A percentile compares a stretch with the other conserved stretches of the same genome.
These are phyloP conservation scores for Neurospora cerealis DNA, from an alignment of 495 filamentous ascomycete species.

Conservation along the genomic window DNA sequence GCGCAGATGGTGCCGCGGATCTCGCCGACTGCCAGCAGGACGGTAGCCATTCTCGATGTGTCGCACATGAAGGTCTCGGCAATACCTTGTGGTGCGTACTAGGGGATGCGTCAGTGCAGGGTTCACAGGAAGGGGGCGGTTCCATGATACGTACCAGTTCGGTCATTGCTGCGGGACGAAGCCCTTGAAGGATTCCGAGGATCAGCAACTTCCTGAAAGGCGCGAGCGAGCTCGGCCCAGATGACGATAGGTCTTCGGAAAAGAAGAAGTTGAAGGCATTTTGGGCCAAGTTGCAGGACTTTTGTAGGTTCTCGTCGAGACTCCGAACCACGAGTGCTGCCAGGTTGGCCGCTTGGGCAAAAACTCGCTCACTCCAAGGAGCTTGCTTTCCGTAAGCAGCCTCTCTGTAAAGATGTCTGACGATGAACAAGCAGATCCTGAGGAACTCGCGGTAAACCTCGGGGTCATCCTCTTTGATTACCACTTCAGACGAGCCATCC, in stretches of 20 bases:
- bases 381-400: constrained; percentile 3
- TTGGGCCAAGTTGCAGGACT: constrained; percentile 14
- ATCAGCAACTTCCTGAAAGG: constrained; percentile 17
- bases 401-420: constrained; percentile 13
- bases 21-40: constrained; percentile 5
- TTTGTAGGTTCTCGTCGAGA: constrained; percentile 17
- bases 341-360: constrained; percentile 20
- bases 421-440: constrained; percentile 13
- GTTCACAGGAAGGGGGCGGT: background rate
- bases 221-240: background rate
- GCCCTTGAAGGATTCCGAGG: constrained; percentile 34
- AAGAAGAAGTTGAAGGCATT: constrained; percentile 28
- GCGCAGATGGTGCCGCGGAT: constrained; percentile 19
- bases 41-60: background rate
- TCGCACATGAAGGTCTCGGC: constrained; percentile 19
- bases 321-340: constrained; percentile 18
- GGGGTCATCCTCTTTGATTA: constrained; percentile 8
- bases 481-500: background rate
- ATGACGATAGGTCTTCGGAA: background rate
- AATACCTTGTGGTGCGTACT: constrained; percentile 17
- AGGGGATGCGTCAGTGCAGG: constrained; percentile 3
- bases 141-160: constrained; percentile 20
- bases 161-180: constrained; percentile 28
- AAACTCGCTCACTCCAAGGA: constrained; percentile 15
- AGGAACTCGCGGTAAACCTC: constrained; percentile 19